These are phyloP conservation scores for Volvox carteri DNA, from an alignment of 163 green algal genomes.

Conservation along the genomic window DNA sequence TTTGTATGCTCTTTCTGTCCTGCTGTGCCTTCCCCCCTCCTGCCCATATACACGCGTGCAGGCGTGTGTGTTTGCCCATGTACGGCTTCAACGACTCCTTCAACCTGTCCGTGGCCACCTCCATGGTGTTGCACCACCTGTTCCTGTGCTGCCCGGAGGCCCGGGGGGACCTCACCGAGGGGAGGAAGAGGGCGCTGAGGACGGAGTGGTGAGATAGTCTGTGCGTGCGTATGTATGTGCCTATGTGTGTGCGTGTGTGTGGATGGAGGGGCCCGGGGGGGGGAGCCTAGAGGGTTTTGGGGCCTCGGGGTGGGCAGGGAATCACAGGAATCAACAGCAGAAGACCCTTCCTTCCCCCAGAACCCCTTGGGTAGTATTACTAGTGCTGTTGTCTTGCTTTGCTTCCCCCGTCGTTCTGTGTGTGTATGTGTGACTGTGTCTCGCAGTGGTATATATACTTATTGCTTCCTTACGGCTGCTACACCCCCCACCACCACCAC, in stretches of 20 bases:
- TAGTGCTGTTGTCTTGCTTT: neutral
- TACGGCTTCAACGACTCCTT: constrained; percentile 67
- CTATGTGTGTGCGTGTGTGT: neutral
- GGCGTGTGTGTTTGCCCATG: constrained; percentile 69
- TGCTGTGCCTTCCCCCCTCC: neutral
- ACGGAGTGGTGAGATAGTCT: constrained; percentile 37
- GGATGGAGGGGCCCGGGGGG: neutral
- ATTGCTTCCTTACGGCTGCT: neutral
- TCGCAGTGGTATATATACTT: neutral
- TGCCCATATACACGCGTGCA: constrained; percentile 6
- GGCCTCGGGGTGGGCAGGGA: neutral
- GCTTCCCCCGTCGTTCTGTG: neutral
- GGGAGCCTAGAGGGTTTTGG: neutral
- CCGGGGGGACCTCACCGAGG: constrained; percentile 48
- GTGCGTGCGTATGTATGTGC: neutral
- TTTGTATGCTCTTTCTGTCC: neutral
- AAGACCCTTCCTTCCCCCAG: neutral
- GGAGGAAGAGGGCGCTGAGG: constrained; percentile 48
- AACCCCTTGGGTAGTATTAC: neutral
- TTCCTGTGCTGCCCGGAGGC: constrained; percentile 47
- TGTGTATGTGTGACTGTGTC: neutral
- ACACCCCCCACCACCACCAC: no score
- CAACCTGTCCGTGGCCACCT: constrained; percentile 67
- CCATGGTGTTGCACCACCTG: constrained; percentile 61
- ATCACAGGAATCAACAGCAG: neutral